A percentile compares a stretch with the other conserved stretches of the same genome.
phyloP scores from a whole-genome alignment of 805 yeast genomes.

The Alloascoidea hylecoeti region DNA sequence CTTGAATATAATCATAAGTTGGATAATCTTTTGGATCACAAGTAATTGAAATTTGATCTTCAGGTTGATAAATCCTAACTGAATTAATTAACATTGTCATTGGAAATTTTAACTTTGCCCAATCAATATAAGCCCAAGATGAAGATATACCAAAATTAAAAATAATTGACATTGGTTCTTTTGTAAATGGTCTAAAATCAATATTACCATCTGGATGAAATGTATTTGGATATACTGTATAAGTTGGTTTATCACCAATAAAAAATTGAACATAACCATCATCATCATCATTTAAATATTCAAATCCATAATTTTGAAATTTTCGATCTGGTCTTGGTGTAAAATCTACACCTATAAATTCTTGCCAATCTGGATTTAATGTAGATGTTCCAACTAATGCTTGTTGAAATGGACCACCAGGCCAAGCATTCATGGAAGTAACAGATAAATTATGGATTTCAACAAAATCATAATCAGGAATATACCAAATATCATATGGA shows the following conservation, averaged over 20 bases:
- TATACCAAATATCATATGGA: conserved; percentile 37
- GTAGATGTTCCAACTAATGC: conserved; percentile 32
- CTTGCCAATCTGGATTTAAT: conserved; percentile 29
- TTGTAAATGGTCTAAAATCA: conserved; percentile 30
- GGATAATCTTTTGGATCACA: conserved; percentile 36
- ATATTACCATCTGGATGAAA: conserved; percentile 35
- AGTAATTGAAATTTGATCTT: conserved; percentile 21
- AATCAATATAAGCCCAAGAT: conserved; percentile 36
- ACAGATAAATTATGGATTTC: conserved; percentile 24
- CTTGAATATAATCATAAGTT: conserved; percentile 27
- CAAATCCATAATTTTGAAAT: conserved; percentile 30
- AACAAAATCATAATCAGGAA: conserved; percentile 32
- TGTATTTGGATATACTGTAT: conserved; percentile 26
- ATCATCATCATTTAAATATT: conserved; percentile 19
- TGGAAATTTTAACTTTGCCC: conserved; percentile 30
- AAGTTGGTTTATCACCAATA: conserved; percentile 31
- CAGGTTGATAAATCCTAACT: conserved; percentile 35
- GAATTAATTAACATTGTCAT: conserved; percentile 27
- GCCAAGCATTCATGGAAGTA: conserved; percentile 28
- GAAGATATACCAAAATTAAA: conserved; percentile 34
- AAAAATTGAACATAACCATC: conserved; percentile 29
- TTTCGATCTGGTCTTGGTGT: too few relatives aligned
- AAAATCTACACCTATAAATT: conserved; percentile 18
- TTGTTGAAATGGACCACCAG: conserved; percentile 38
- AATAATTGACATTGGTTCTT: conserved; percentile 36